Base-by-base conservation (phyloP, 176 grass and related monocot genomes). In the Eremochloa ophiuroides region DNA sequence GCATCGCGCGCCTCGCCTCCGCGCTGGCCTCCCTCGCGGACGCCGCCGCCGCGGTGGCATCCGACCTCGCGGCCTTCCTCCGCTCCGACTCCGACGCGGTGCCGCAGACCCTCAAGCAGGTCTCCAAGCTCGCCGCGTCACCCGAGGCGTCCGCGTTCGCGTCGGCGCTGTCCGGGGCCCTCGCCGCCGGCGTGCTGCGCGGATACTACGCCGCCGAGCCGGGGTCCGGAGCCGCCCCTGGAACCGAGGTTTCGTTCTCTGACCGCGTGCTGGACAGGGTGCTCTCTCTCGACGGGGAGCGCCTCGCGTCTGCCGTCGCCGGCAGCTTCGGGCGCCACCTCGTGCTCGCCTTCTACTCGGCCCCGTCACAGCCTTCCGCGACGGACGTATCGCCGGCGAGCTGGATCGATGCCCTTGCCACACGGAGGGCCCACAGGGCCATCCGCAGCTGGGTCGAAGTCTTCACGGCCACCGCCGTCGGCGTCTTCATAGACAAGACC, bases 401-500 rank as follows among this genome's bases (percentile, higher is more conserved):
- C 33, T 98, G 92, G 95, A 62, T 95, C 20, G 85, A 95, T 0
- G 73, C 87, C 51, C 34, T 89, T 30, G 86, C 74, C 72, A 80
- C 69, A 2, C 76, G 69, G 74, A 83, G 77, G 25, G 79, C 81
- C 66, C 80, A 75, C 66, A 84, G 81, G 25, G 74, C 84, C 4
- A 88, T 98, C 25, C 42, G 72, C 23, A 85, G 90, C 77, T 88
- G 88, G 76, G 82, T 93, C 18, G 67, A 83, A 39, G 55, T 87
- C 9, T 94, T 98, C 59, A 83, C 93, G 23, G 89, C 92, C 66
- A 98, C 92, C 0, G 87, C 92, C 14, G 90, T 98, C 23, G 82
- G 84, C 13, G 86, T 98, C 31, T 98, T 94, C 85, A 87, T 98
- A 12, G 90, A 95, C 69, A 95, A 91, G 84, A 98, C 95, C 13